phyloP scores from a whole-genome alignment of 345 rosid genomes.

The Lepidium africanum region DNA sequence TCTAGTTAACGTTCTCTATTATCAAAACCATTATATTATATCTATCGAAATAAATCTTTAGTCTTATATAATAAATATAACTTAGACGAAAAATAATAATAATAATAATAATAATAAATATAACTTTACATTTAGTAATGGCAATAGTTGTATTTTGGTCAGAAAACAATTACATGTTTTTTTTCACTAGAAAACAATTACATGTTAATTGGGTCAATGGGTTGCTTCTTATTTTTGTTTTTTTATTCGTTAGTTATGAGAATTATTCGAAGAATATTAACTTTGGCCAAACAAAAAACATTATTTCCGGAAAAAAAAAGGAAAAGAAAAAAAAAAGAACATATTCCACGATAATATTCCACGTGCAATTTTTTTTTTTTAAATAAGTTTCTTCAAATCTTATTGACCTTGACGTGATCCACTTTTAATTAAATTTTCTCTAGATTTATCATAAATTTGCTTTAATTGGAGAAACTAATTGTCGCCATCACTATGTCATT shows the following conservation, averaged over 20 bases:
- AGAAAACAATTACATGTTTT: neutral
- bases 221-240: neutral
- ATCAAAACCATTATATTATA: too few species aligned
- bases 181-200: too few species aligned
- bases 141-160: neutral
- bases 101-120: too few species aligned
- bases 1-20: too few species aligned
- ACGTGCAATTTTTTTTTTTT: neutral
- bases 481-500: neutral
- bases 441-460: neutral
- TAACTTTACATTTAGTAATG: neutral
- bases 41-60: too few species aligned
- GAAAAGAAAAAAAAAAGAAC: neutral
- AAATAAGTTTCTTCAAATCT: neutral
- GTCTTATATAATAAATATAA: too few species aligned
- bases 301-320: neutral
- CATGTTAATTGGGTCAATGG: neutral
- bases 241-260: neutral
- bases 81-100: too few species aligned
- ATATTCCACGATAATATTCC: slow-evolving; percentile 11
- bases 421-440: neutral
- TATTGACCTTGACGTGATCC: slow-evolving; percentile 10
- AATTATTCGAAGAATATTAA: neutral
- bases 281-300: neutral
- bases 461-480: neutral